Percentiles rank a stretch among this genome's conserved stretches.
These are phyloP conservation scores for Croton setiger DNA, from an alignment of 441 rosid genomes.

Conservation along the genomic window DNA sequence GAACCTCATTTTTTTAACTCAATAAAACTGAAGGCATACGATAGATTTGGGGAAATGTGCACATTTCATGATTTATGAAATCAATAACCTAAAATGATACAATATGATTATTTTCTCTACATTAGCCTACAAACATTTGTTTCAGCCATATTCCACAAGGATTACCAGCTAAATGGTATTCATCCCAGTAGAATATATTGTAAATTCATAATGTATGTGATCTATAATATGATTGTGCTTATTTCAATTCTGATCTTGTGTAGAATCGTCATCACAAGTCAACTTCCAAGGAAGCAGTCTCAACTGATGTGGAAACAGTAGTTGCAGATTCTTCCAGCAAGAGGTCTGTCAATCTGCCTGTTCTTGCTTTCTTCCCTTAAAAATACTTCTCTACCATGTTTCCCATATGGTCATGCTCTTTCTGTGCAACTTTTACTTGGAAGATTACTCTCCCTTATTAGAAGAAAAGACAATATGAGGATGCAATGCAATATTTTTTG, in stretches of 20 bases:
- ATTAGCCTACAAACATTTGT: neutral
- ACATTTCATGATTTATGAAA: too few relatives aligned
- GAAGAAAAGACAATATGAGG: neutral
- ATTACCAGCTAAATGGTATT: neutral
- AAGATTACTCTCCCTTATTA: neutral
- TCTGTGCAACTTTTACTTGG: neutral
- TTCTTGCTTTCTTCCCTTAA: neutral
- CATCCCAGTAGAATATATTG: neutral
- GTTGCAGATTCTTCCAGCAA: conserved; percentile 24
- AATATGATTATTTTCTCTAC: neutral
- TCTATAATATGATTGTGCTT: neutral
- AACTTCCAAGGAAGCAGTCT: conserved; percentile 40
- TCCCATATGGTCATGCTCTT: neutral
- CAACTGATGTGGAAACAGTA: conserved; percentile 16
- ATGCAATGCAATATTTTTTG: neutral
- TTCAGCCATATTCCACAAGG: neutral
- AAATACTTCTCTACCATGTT: neutral
- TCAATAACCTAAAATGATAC: neutral
- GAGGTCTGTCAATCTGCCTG: conserved; percentile 30
- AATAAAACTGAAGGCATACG: too few relatives aligned
- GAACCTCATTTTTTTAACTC: too few relatives aligned
- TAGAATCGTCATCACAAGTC: conserved; percentile 71
- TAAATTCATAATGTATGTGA: neutral
- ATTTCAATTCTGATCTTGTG: conserved; percentile 19
- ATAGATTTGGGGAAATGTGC: too few relatives aligned